Evolutionary conservation across 2,329 filamentous ascomycete genomes (phyloP).

Genomic region (Fusarium gaditjirri): DNA sequence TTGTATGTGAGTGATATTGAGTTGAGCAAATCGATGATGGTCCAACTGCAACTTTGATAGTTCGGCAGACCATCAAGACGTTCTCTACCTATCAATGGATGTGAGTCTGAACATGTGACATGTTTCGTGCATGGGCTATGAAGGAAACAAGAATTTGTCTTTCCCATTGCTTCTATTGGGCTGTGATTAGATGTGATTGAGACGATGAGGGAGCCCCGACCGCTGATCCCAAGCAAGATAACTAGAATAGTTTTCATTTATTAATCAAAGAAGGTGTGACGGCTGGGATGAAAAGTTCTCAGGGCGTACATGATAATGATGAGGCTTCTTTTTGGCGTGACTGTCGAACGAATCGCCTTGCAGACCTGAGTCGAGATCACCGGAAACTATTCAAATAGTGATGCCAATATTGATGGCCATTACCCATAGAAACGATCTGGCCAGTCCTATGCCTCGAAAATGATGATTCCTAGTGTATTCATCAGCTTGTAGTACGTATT

Average conservation of each 20-base stretch:
- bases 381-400: not conserved
- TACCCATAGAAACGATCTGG: not conserved
- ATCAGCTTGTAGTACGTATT: conserved; percentile 8
- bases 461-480: conserved; percentile 24
- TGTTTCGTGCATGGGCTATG: conserved; percentile 18
- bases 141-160: not conserved
- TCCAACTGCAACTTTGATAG: not conserved
- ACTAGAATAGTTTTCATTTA: not conserved
- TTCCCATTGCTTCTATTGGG: not conserved
- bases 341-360: conserved; percentile 10
- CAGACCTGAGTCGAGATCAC: not conserved
- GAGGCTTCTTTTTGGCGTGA: conserved; percentile 9
- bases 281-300: not conserved
- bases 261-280: not conserved
- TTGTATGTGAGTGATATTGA: conserved; percentile 13
- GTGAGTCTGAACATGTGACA: not conserved
- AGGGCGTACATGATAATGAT: conserved; percentile 15
- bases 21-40: not conserved
- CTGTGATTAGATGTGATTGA: conserved; percentile 15
- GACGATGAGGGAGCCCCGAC: conserved; percentile 1
- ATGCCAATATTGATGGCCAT: not conserved
- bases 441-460: not conserved
- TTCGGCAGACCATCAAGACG: not conserved
- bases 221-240: not conserved
- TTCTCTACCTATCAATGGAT: not conserved